Evolutionary conservation across 1,139 yeast genomes (phyloP), one percentile per base, ranked within the genome.

Genomic region (Arxiozyma heterogenica): DNA sequence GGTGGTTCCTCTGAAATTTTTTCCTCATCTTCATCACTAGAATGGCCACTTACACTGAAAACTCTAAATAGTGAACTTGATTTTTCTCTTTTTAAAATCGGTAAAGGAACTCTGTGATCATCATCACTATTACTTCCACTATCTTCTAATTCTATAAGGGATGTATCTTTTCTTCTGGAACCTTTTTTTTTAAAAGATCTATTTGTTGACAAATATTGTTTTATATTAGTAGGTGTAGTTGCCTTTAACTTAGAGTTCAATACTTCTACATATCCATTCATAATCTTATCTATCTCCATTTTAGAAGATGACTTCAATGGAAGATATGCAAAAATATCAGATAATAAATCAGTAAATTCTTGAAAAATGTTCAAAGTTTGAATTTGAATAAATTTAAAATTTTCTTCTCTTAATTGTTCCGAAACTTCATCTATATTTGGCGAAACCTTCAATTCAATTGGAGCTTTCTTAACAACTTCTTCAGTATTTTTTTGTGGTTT

Each of bases 361-460:
- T 65, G 61, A 44, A 64, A 62, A 53, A 63, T 65, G 1, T 66
- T 54, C 3, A 60, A 44, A 5, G 68, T 63, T 54, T 65, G 68
- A 52, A 57, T 63, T 50, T 64, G 66, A 23, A 65, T 61, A 45
- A 60, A 61, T 50, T 62, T 62, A 44, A 63, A 59, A 30, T 61
- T 60, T 51, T 64, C 62, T 20, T 56, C 54, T 39, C 61, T 56
- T 20, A 61, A 53, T 21, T 61, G 64, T 18, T 49, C 50, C 9
- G 53, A 22, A 11, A 45, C 45, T 18, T 55, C 58, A 7, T 27
- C 8, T 7, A 11, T 7, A 27, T 27, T 27, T 27, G 6, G 30
- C 2, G 11, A 8, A 2, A 11, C 8, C 30, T 27, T 27, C 8
- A 8, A 27, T 27, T 27, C 9, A 27, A 27, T 27, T 8, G 11